phyloP scores from a whole-genome alignment of 495 filamentous ascomycete genomes.

The Jackrogersella multiformis region DNA sequence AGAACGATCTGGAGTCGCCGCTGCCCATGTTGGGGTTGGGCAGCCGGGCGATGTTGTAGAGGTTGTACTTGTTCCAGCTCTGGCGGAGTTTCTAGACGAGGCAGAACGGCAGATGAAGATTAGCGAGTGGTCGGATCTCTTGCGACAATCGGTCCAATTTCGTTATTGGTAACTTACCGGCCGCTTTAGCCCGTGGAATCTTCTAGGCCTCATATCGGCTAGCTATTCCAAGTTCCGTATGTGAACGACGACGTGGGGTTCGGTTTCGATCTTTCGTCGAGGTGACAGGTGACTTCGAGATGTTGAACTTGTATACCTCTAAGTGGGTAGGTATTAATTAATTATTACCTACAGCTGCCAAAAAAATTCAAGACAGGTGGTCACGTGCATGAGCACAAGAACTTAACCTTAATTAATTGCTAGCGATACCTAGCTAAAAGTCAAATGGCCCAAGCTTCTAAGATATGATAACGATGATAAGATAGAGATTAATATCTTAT shows the following conservation, averaged over 20 bases:
- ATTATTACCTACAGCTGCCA: too few species aligned
- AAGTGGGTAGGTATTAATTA: too few species aligned
- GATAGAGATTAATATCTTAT: too few species aligned
- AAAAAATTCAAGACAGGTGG: neutral
- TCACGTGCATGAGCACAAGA: neutral
- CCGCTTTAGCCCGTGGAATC: constrained; percentile 70
- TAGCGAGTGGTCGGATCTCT: constrained; percentile 25
- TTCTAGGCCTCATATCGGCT: constrained; percentile 64
- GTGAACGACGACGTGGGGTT: constrained; percentile 15
- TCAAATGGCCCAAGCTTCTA: neutral
- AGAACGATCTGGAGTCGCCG: constrained; percentile 69
- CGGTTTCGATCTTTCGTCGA: neutral
- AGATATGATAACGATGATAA: neutral
- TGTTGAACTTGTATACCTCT: constrained; percentile 3
- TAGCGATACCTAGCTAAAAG: too few species aligned
- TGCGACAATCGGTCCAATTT: neutral
- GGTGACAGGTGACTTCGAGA: neutral
- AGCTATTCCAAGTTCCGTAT: constrained; percentile 18
- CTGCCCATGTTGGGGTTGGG: constrained; percentile 45
- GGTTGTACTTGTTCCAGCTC: constrained; percentile 97
- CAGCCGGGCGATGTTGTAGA: constrained; percentile 79
- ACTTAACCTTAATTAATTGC: too few species aligned
- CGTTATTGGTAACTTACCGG: constrained; percentile 56
- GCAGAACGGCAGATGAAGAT: constrained; percentile 15
- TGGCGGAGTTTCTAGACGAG: constrained; percentile 78